Conservation (phyloP, 345 rosid species). For the Chamaenerion angustifolium region DNA sequence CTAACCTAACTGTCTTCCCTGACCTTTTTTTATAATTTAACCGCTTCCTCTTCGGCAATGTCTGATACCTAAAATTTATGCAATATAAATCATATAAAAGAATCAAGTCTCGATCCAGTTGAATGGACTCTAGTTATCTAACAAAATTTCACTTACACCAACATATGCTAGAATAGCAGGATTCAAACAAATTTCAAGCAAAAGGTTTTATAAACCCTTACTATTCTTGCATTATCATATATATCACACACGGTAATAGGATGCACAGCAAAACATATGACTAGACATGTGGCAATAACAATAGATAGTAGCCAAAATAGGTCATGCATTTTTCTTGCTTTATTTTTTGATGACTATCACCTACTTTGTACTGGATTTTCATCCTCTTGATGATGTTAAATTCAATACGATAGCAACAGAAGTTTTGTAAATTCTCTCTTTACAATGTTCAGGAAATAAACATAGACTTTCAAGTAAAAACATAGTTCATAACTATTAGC, state of each 20-base stretch:
- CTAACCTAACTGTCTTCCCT: slow-evolving; percentile 72
- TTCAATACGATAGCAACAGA: no score
- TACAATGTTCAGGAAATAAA: no score
- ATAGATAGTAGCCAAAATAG: no score
- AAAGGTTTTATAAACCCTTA: slow-evolving; percentile 78
- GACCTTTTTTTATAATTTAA: slow-evolving; percentile 60
- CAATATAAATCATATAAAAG: slow-evolving; percentile 9
- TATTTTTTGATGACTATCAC: no score
- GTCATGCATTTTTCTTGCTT: no score
- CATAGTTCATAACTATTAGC: no score
- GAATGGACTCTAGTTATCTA: no score
- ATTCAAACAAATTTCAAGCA: slow-evolving; percentile 67
- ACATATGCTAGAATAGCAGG: slow-evolving; percentile 73
- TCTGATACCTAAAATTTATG: slow-evolving; percentile 50
- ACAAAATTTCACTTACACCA: slow-evolving; percentile 36
- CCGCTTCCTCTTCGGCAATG: slow-evolving; percentile 65
- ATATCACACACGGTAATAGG: slow-evolving; percentile 56
- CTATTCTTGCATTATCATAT: slow-evolving; percentile 67
- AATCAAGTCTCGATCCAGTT: neutral
- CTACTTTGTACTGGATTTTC: no score
- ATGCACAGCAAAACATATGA: slow-evolving; percentile 28
- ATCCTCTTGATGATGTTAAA: no score
- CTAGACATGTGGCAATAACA: neutral
- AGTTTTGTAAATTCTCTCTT: no score
- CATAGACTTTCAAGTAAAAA: no score